A percentile compares a stretch with the other conserved stretches of the same genome.
These are phyloP conservation scores for Pythium dissotocum DNA, from an alignment of 352 stramenopile species.

Conservation along the genomic window DNA sequence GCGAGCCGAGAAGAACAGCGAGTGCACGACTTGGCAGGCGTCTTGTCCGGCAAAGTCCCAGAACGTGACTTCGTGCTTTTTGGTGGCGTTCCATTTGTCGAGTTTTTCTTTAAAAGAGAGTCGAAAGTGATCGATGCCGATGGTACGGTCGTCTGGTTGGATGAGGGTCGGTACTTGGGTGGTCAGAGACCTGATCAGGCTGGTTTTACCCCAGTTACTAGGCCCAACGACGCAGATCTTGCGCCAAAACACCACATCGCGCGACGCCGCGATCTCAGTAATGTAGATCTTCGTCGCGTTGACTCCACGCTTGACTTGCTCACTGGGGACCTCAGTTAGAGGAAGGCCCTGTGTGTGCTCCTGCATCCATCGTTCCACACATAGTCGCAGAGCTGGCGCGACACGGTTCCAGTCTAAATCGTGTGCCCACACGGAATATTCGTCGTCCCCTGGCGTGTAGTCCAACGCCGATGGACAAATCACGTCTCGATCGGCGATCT, in stretches of 20 bases:
- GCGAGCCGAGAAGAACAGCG: constrained; percentile 3
- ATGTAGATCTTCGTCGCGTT: neutral
- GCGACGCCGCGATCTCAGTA: neutral
- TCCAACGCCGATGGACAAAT: too few species aligned
- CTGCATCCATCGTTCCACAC: neutral
- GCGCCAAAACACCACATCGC: neutral
- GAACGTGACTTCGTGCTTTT: constrained; percentile 6
- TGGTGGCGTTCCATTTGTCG: neutral
- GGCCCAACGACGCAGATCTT: constrained; percentile 32
- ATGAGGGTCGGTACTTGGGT: constrained; percentile 6
- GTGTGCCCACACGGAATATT: too few species aligned
- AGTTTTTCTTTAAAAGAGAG: too few species aligned
- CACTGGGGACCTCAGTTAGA: neutral
- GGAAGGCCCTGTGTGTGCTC: neutral
- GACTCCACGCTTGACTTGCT: neutral
- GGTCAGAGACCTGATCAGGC: constrained; percentile 29
- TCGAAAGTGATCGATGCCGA: constrained; percentile 27
- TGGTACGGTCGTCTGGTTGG: constrained; percentile 19
- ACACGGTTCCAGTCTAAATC: too few species aligned
- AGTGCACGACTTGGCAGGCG: neutral
- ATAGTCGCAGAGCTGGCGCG: neutral
- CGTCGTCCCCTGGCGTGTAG: too few species aligned
- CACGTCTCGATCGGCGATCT: too few species aligned
- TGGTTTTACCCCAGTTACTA: constrained; percentile 29
- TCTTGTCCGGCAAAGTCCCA: constrained; percentile 13